Base-by-base conservation (phyloP, 441 rosid genomes). In the Breynia disticha region DNA sequence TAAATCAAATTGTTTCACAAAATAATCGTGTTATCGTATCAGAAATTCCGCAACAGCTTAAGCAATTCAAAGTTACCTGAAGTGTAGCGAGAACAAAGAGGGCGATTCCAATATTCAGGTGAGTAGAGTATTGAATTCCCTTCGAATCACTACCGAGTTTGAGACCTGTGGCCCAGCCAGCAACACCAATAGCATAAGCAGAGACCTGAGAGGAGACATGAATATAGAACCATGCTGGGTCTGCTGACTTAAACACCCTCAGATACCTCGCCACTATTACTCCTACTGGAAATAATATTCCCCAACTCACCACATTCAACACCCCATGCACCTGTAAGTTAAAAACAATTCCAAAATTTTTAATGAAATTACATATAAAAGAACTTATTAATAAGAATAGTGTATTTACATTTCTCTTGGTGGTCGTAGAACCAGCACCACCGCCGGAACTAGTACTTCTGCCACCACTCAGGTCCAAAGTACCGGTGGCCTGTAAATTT, bases 281-380 rank as follows among this genome's bases (percentile, higher is more conserved):
- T 10, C 84, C 90, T 1, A 71, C 7, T 1, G 87, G 90, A 70
- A 80, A 68, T 60, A 80, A 49, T 16, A 70, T 52, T 17, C 90
- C 84, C 83, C 85, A 83, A 56, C 85, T 80, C 61, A 83, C 72
- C 4, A 73, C 73, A 38, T 83, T 84, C 6, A 84, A 48, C 11
- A 78, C 51, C 41, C 88, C 93, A 28, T 81, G 93, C 57, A 70
- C 68, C 77, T 70, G 65, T 19, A 57, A n/a, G n/a, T n/a, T 16
- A 5, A 4, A 9, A 35, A 47, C 5, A 19, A 37, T 3, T 18
- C 2, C 11, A 48, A 8, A 49, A 8, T 18, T 4, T 7, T 19
- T 38, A 19, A 32, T n/a, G n/a, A 46, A 15, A 7, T 47, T 1
- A 7, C 42, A 19, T 1, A 20, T 28, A 4, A 28, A 24, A 14